Conservation (phyloP, 2,329 filamentous ascomycete species). For the Phyllosticta citrichinensis region DNA sequence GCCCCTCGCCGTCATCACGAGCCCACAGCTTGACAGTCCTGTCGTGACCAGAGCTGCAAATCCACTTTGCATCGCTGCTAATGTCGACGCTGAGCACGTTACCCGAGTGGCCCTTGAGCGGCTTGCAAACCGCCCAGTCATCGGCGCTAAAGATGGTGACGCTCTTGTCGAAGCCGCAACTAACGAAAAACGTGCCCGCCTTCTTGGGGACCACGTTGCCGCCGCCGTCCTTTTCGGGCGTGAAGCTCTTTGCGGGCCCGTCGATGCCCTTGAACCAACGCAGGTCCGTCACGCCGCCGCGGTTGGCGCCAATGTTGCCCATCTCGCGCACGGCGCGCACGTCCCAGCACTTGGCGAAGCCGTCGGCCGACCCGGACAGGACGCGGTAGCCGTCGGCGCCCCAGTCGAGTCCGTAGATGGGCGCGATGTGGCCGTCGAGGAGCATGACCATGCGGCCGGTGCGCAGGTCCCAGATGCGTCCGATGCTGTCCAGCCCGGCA, state of each 20-base stretch:
- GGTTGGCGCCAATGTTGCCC: conserved; percentile 83
- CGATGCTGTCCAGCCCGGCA: conserved; percentile 89
- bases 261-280: conserved; percentile 88
- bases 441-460: conserved; percentile 94
- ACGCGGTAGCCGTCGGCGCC: conserved; percentile 83
- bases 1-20: conserved; percentile 58
- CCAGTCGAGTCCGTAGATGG: conserved; percentile 92
- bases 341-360: conserved; percentile 98
- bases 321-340: conserved; percentile 76
- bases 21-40: conserved; percentile 95
- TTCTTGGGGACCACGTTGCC: conserved; percentile 63
- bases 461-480: conserved; percentile 87
- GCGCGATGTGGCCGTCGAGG: conserved; percentile 83
- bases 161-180: conserved; percentile 84
- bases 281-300: conserved; percentile 82
- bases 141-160: conserved; percentile 95
- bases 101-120: conserved; percentile 78
- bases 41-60: conserved; percentile 89
- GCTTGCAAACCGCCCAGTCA: conserved; percentile 87
- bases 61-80: conserved; percentile 77
- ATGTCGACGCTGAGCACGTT: conserved; percentile 89
- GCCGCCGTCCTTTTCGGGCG: conserved; percentile 53
- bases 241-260: conserved; percentile 53
- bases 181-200: conserved; percentile 84
- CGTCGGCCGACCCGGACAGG: conserved; percentile 83